Conservation (phyloP, 139 green algal genomes). For the Micractinium sp. region DNA sequence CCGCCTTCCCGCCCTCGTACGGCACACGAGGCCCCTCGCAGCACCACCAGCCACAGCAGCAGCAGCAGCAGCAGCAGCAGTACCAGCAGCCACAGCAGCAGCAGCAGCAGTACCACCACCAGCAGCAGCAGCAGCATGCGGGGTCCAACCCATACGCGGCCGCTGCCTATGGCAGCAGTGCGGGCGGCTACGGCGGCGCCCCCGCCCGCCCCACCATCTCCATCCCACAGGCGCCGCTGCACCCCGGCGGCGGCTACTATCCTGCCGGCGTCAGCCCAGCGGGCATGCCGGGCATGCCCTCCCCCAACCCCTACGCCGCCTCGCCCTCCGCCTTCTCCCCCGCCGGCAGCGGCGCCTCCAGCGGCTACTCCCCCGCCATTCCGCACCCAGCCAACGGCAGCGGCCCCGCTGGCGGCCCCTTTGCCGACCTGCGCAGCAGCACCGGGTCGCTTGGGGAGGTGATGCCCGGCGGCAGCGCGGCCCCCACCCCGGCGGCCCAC, state of each 20-base stretch:
- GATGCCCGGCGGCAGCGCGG: neutral
- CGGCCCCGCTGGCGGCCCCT: neutral
- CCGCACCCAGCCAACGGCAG: neutral
- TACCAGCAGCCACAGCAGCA: neutral
- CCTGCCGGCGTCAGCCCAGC: neutral
- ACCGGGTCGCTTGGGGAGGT: neutral
- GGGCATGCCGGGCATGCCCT: neutral
- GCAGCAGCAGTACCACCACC: neutral
- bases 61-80: neutral
- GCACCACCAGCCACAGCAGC: neutral
- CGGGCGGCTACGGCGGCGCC: neutral
- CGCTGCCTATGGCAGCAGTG: neutral
- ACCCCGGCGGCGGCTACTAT: slow-evolving; percentile 3
- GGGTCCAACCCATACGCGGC: neutral
- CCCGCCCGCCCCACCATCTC: slow-evolving; percentile 15
- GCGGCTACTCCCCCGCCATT: neutral
- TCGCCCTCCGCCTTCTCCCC: neutral
- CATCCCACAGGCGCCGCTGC: slow-evolving; percentile 20
- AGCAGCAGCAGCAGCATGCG: neutral
- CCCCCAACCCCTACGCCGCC: neutral
- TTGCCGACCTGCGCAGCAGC: neutral
- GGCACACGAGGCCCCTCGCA: neutral
- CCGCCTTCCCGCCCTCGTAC: neutral
- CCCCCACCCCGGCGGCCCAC: neutral
- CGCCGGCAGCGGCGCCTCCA: neutral